A percentile compares a stretch with the other conserved stretches of the same genome.
Evolutionary conservation across 768 basidiomycete species (phyloP).

Genomic region (Lyophyllum atratum): DNA sequence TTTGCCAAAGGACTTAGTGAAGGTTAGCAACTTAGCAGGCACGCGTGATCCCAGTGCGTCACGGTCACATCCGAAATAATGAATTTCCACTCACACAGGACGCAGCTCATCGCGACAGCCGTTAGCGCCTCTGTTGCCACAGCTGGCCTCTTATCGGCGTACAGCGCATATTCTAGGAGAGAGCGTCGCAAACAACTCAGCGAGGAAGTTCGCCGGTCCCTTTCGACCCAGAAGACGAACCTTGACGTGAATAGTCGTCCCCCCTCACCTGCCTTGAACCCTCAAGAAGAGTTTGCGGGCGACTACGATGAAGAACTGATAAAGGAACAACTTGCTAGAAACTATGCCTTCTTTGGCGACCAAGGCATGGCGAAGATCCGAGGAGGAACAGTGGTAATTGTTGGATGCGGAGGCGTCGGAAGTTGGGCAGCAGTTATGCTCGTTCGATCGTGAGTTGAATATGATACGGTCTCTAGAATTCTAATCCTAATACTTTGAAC

Average conservation of each 20-base stretch:
- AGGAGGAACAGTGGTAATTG: slow-evolving; percentile 74
- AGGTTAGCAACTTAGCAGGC: background rate
- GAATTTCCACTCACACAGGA: slow-evolving; percentile 45
- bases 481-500: slow-evolving; percentile 1
- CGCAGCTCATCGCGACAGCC: slow-evolving; percentile 69
- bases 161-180: slow-evolving; percentile 48
- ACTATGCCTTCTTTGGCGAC: slow-evolving; percentile 93
- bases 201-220: slow-evolving; percentile 56
- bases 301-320: slow-evolving; percentile 81
- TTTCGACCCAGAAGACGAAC: slow-evolving; percentile 34
- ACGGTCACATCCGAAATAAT: slow-evolving; percentile 13
- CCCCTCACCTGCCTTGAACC: slow-evolving; percentile 8
- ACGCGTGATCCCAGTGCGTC: background rate
- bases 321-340: slow-evolving; percentile 87
- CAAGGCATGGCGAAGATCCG: slow-evolving; percentile 84
- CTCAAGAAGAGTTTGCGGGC: slow-evolving; percentile 5
- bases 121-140: slow-evolving; percentile 64
- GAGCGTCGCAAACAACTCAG: slow-evolving; percentile 56
- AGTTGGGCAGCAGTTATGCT: slow-evolving; percentile 97
- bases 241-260: slow-evolving; percentile 11
- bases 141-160: slow-evolving; percentile 58
- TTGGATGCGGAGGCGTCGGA: slow-evolving; percentile 97
- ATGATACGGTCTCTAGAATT: background rate
- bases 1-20: background rate
- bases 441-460: slow-evolving; percentile 72